Base-by-base conservation (phyloP, 345 rosid genomes). In the Gossypium stocksii region DNA sequence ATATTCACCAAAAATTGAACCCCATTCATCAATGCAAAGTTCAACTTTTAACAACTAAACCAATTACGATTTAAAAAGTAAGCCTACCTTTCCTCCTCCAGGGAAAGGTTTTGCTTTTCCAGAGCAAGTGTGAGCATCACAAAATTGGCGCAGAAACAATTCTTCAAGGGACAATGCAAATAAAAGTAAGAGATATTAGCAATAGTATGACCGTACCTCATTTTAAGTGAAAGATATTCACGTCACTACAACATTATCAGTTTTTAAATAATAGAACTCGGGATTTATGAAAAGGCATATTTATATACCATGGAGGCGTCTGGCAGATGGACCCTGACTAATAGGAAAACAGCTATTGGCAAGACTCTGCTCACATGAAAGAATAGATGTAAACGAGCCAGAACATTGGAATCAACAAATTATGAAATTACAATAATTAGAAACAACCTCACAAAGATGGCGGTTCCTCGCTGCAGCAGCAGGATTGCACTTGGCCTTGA, bases 291-390 rank as follows among this genome's bases (percentile, higher is more conserved):
- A 73, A 22, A 62, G n/a, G 38, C n/a, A 60, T 11, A 22, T 34
- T 22, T 54, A 17, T 13, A 77, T 88, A 93, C 99, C 99, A 77
- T 95, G 96, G 79, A 93, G 89, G 72, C 87, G 94, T 71, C 89
- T 88, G 59, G 97, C 96, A 57, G 97, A 81, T 29, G 87, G 82
- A 74, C 99, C 91, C 67, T 79, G 94, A 83, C 75, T 86, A 70
- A 87, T 78, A 61, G 98, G 97, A 80, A 95, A 95, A 78, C 99
- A 95, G 78, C 80, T 87, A 83, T 93, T 88, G 25, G 99, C 99
- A 80, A 93, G 82, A 70, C 89, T 89, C 99, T 95, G 88, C 27
- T 29, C 48, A 81, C 22, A 71, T 19, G 75, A 70, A 70, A 79
- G 34, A 57, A 69, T 13, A 43, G n/a, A 76, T 15, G 54, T 51